Evolutionary conservation across 2,329 filamentous ascomycete genomes (phyloP), one percentile per base, ranked within the genome.

Genomic region (Penicillium italicum): DNA sequence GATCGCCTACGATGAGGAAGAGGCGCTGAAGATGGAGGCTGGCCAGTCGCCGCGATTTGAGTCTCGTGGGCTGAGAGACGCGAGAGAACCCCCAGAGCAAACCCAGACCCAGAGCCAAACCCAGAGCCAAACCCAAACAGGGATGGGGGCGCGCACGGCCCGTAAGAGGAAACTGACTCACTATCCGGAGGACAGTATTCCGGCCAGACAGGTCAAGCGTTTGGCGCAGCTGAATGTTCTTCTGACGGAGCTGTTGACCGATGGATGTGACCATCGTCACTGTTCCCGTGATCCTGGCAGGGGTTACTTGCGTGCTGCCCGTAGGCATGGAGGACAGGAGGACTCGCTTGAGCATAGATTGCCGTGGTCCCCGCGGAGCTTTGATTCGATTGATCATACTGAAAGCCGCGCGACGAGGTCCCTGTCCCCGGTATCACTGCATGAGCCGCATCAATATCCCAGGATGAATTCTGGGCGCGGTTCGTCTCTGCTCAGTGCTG

Each of bases 1-100:
- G 5, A 71, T 79, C 22, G 73, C 80, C 60, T 84, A 92, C 61
- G 83, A 86, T 30, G 89, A 57, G 9, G 50, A 49, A 33, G 48
- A 51, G 4, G 33, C 47, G 1, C n/a, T 51, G 20, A 22, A 36
- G 1, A 40, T 55, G 12, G 53, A 55, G n/a, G 33, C 45, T 3
- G 33, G 24, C 0, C 50, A 45, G 6, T 43, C 41, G 14, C 22
- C 10, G 11, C 16, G 31, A 2, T 37, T 34, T 36, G 28, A 24
- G 22, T n/a, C 28, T 20, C 9, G 26, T 1, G 48, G 48, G 1
- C 4, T 26, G 10, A 31, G 37, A 10, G 36, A 50, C 0, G 4
- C 9, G 9, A 18, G 34, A 3, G 36, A 24, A 24, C 4, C 11
- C 7, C 20, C n/a, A 5, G 24, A n/a, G 16, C 5, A 30, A 8